phyloP scores from a whole-genome alignment of 192 early-diverging fungal species.

The Cladochytrium replicatum region DNA sequence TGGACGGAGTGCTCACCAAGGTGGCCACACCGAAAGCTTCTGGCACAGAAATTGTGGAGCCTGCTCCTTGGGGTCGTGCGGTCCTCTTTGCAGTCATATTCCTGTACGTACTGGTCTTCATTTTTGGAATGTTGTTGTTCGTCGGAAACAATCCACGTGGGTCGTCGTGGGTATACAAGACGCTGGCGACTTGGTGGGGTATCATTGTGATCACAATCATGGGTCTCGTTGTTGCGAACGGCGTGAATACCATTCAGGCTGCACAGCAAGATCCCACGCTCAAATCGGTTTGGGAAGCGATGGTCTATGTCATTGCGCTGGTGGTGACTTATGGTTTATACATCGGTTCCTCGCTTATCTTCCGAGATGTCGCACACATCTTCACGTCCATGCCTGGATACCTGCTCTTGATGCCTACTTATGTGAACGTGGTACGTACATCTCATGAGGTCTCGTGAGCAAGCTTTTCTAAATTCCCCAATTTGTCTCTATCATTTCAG shows the following conservation, averaged over 20 bases:
- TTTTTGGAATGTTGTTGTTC: background rate
- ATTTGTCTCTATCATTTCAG: too few relatives aligned
- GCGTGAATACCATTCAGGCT: background rate
- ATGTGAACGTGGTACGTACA: background rate
- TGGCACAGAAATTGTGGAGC: background rate
- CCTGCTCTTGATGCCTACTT: background rate
- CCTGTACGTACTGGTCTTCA: background rate
- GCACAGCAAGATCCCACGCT: background rate
- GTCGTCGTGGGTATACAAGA: background rate
- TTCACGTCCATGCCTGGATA: background rate
- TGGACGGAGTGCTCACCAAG: background rate
- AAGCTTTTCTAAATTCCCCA: too few relatives aligned
- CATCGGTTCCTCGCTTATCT: background rate
- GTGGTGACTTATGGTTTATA: background rate
- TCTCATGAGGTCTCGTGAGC: too few relatives aligned
- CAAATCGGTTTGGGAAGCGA: background rate
- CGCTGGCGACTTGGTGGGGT: background rate
- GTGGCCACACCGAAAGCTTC: background rate
- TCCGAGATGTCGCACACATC: background rate
- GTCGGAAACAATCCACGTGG: constrained; percentile 1
- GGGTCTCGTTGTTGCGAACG: background rate
- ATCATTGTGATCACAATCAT: background rate
- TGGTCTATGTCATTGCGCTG: background rate
- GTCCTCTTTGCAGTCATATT: too few relatives aligned
- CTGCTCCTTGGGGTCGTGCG: too few relatives aligned